Evolutionary conservation across 805 yeast species (phyloP).

Genomic region (Kodamaea leandrae): DNA sequence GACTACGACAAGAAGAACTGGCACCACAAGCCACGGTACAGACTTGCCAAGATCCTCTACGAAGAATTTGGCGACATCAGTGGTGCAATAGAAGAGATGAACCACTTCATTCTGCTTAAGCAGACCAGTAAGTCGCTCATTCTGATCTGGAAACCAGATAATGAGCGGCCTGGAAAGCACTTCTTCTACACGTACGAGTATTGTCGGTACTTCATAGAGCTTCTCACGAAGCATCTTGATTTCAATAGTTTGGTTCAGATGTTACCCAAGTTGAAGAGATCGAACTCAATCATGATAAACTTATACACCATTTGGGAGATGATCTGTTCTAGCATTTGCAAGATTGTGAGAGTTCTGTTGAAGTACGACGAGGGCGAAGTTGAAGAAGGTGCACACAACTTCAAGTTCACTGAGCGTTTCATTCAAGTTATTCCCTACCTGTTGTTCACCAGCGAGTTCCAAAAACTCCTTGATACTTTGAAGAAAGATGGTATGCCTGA

Average conservation of each 20-base stretch:
- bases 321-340: slow-evolving; percentile 51
- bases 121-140: slow-evolving; percentile 69
- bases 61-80: slow-evolving; percentile 52
- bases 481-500: slow-evolving; percentile 33
- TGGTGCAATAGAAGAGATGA: slow-evolving; percentile 64
- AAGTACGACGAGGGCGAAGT: slow-evolving; percentile 32
- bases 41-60: slow-evolving; percentile 61
- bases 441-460: slow-evolving; percentile 41
- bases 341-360: slow-evolving; percentile 46
- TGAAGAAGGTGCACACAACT: slow-evolving; percentile 13
- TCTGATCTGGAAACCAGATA: slow-evolving; percentile 90
- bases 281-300: slow-evolving; percentile 71
- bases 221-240: slow-evolving; percentile 55
- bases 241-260: slow-evolving; percentile 57
- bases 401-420: slow-evolving; percentile 47
- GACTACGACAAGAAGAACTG: slow-evolving; percentile 76
- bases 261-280: slow-evolving; percentile 72
- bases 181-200: slow-evolving; percentile 75
- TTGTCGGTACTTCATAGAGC: slow-evolving; percentile 56
- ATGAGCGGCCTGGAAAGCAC: slow-evolving; percentile 91
- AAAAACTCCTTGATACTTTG: slow-evolving; percentile 25
- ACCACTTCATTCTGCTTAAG: slow-evolving; percentile 59
- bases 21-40: slow-evolving; percentile 84
- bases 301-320: slow-evolving; percentile 66
- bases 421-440: slow-evolving; percentile 45